These are phyloP conservation scores for Ocimum tenuiflorum DNA, from an alignment of 257 asterid species.

Conservation along the genomic window DNA sequence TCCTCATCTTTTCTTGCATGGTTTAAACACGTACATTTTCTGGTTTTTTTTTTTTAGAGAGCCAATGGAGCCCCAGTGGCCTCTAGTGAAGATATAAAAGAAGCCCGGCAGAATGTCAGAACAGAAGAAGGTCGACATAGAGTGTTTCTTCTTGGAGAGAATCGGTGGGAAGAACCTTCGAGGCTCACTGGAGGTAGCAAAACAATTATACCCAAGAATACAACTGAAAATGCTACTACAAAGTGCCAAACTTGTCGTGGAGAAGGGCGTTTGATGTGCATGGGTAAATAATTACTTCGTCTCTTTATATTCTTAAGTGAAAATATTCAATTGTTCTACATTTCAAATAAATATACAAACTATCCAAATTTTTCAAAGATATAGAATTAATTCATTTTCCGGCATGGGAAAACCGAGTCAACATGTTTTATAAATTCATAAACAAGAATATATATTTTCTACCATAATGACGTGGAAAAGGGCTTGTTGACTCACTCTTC, in stretches of 20 bases:
- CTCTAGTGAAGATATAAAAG: slow-evolving; percentile 33
- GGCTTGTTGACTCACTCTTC: too few relatives aligned
- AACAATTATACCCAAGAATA: slow-evolving; percentile 22
- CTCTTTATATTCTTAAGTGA: neutral
- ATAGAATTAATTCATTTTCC: too few relatives aligned
- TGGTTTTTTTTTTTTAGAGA: too few relatives aligned
- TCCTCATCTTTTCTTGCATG: neutral
- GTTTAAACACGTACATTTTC: too few relatives aligned
- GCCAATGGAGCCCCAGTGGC: slow-evolving; percentile 54
- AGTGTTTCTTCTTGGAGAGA: slow-evolving; percentile 97
- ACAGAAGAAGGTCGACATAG: slow-evolving; percentile 32
- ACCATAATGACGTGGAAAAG: too few relatives aligned
- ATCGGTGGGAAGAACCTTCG: slow-evolving; percentile 94
- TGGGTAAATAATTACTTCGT: slow-evolving; percentile 44
- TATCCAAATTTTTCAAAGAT: too few relatives aligned
- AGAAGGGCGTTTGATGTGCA: slow-evolving; percentile 84
- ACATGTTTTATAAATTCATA: too few relatives aligned
- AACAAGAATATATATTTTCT: too few relatives aligned
- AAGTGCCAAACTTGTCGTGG: slow-evolving; percentile 73
- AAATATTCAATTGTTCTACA: too few relatives aligned
- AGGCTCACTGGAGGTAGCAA: slow-evolving; percentile 48
- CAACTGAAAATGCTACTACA: slow-evolving; percentile 25
- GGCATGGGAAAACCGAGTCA: too few relatives aligned
- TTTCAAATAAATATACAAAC: too few relatives aligned
- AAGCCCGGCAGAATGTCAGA: slow-evolving; percentile 33